Base-by-base conservation (phyloP, 2,329 filamentous ascomycete genomes). In the Aciculosporium take region DNA sequence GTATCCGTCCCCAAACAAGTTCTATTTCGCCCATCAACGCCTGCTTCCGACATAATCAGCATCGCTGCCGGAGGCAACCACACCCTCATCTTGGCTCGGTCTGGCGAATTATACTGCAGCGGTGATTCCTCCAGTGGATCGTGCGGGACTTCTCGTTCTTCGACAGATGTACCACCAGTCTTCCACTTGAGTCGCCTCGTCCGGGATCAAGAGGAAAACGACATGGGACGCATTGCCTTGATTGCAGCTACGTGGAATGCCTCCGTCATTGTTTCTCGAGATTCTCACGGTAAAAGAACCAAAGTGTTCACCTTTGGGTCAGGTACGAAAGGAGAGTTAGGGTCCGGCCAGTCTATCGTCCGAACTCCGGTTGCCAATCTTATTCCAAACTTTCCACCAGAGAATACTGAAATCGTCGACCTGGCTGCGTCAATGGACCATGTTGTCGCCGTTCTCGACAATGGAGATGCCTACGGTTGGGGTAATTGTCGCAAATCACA, bases 401-500 rank as follows among this genome's bases (percentile, higher is more conserved):
- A 49, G 1, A 73, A 63, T 0, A 69, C 70, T 0, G 60, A 66
- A n/a, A 58, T 94, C 4, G 60, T 74, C 1, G 72, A 81, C 44
- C 55, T 95, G 21, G 67, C 79, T 2, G 81, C 84, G 9, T 77
- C 83, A 25, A 82, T 94, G 67, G 77, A 76, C 18, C 91, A 98
- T 55, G 76, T 78, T 0, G 73, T 93, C 13, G 76, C 67, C 2
- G 72, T 95, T 0, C 61, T 94, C 3, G 72, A 72, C 33, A 81
- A 82, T 54, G 89, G 88, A 0, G 71, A 82, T 13, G 79, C 80
- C 1, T 94, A 83, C 56, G 88, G 86, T 2, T 96, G 89, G 89
- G 91, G 91, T 0, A 84, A 78, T 51, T 81, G 83, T 12, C 74
- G 86, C 20, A 91, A 94, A 55, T 84, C 84, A 0, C 89, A 98